Conservation (phyloP, 441 rosid genomes). For the Pelargonium australe region DNA sequence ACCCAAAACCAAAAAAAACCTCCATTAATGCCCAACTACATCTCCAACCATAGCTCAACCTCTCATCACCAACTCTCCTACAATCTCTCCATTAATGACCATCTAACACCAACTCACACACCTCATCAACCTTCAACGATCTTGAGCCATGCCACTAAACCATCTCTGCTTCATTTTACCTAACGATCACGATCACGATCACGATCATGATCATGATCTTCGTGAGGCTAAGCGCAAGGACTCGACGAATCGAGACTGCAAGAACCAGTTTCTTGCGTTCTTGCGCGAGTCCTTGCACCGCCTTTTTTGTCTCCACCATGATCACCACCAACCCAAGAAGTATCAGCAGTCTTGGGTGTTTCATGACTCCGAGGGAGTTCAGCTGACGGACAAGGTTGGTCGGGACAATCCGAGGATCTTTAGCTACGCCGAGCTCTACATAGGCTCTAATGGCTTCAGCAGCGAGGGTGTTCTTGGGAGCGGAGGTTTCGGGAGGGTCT, state of each 20-base stretch:
- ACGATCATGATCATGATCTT: not conserved
- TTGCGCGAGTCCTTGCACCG: conserved; percentile 35
- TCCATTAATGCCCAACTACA: no score
- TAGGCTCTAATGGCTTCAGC: conserved; percentile 75
- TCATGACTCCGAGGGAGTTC: conserved; percentile 74
- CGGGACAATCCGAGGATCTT: conserved; percentile 75
- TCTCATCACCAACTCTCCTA: no score
- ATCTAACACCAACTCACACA: no score
- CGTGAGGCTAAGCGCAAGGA: no score
- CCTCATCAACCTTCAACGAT: not conserved
- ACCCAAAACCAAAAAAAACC: no score
- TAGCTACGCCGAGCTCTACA: conserved; percentile 82
- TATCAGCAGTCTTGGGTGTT: conserved; percentile 29
- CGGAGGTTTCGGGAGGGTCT: conserved; percentile 85
- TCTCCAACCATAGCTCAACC: no score
- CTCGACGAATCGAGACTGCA: conserved; percentile 33
- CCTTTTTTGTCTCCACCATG: conserved; percentile 25
- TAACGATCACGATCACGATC: not conserved
- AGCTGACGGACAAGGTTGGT: conserved; percentile 58
- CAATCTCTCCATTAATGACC: no score
- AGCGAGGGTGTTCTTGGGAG: conserved; percentile 68
- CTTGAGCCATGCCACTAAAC: not conserved
- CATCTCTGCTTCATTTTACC: not conserved
- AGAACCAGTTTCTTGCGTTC: conserved; percentile 33
- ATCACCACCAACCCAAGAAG: not conserved